These are phyloP conservation scores for Berberis thunbergii DNA, from an alignment of 164 flowering plant species.

Conservation along the genomic window DNA sequence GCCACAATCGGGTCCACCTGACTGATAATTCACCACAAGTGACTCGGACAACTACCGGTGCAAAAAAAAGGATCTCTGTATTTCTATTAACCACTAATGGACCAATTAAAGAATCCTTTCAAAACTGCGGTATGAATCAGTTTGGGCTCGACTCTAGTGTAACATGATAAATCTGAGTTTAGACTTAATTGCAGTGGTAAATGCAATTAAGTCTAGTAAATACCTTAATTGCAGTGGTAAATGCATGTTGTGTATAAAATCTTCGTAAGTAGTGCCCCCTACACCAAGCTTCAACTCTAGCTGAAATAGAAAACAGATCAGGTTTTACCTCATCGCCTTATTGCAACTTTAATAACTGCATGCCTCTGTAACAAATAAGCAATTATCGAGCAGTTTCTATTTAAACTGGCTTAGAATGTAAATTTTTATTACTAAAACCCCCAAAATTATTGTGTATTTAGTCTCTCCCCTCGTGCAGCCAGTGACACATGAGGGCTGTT, in stretches of 20 bases:
- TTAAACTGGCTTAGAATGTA: too few relatives aligned
- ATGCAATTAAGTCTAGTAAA: neutral
- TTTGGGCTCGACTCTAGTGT: too few relatives aligned
- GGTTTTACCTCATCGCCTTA: neutral
- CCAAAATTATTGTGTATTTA: too few relatives aligned
- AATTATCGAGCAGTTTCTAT: neutral
- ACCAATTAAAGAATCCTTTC: neutral
- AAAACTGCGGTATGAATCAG: neutral
- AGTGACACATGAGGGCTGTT: too few relatives aligned
- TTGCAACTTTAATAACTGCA: neutral
- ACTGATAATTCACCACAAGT: constrained; percentile 29
- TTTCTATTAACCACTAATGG: neutral
- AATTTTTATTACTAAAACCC: too few relatives aligned
- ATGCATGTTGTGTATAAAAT: constrained; percentile 75
- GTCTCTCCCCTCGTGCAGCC: too few relatives aligned
- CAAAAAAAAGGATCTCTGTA: neutral
- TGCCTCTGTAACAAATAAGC: neutral
- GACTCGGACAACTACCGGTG: constrained; percentile 5
- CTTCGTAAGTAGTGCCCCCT: constrained; percentile 87
- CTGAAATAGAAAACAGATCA: constrained; percentile 30
- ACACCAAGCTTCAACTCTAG: constrained; percentile 85
- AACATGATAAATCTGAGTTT: too few relatives aligned
- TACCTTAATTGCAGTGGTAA: constrained; percentile 87
- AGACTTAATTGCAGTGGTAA: too few relatives aligned
- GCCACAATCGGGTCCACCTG: constrained; percentile 98